Base-by-base conservation (phyloP, 2,329 filamentous ascomycete genomes). In the Pseudopithomyces maydicus region DNA sequence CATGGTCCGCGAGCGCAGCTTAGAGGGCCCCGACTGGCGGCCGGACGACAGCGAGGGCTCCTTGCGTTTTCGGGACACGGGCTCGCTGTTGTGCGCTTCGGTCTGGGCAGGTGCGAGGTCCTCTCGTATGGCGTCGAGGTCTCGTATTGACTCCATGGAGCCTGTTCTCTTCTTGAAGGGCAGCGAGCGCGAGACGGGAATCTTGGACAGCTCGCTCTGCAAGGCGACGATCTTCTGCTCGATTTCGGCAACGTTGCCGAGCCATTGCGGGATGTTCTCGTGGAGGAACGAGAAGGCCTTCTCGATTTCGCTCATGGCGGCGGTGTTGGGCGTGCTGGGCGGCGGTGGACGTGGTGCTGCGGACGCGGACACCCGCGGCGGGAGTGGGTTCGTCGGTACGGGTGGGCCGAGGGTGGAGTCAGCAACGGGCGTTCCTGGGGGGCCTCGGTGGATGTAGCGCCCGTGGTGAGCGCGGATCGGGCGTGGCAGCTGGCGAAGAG, bases 1-100 rank as follows among this genome's bases (percentile, higher is more conserved):
- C 82, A 91, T 90, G 55, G 84, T 88, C 63, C 89, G 85, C 3
- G 87, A 87, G 53, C 90, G 87, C 72, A 89, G 90, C 59, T 86
- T 85, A 11, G 80, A 74, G 1, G 80, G 77, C 3, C 74, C 76
- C 6, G 77, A 78, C 7, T 67, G 62, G 41, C 71, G 68, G 17
- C 71, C 77, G 3, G 79, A 80, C 6, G 69, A 62, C 20, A 77
- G 64, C 3, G 80, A 81, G 1, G 71, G 67, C 6, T 78, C 75
- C 67, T 81, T 81, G 39, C 79, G 74, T 66, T 82, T 81, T 44
- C 70, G 68, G 15, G 58, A 70, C 2, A 59, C 56, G 6, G 62
- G 36, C 26, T 60, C 65, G 35, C 63, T 63, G 39, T 62, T 41
- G 19, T 67, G 63, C 39, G 63, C 52, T 36, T 52, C 50, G 14